phyloP scores from a whole-genome alignment of 306 rosid genomes.

The Acacia crassicarpa region DNA sequence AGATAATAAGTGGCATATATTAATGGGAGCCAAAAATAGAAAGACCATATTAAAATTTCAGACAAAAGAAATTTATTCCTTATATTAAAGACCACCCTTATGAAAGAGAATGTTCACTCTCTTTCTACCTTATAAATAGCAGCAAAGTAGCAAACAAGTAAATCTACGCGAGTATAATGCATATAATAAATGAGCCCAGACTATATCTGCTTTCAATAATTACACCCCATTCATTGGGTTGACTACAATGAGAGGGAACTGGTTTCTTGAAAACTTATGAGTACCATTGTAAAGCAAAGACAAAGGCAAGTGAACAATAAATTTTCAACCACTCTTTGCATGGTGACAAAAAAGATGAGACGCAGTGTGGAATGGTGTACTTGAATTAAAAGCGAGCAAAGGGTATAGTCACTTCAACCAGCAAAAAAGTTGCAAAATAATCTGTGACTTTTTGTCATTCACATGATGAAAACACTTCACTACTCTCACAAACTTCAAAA shows the following conservation, averaged over 20 bases:
- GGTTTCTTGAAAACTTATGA: neutral
- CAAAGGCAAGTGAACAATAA: neutral
- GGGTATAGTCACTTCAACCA: constrained; percentile 1
- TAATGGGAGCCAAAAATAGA: too few relatives aligned
- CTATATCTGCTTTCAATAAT: neutral
- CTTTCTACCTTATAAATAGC: neutral
- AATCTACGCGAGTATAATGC: too few relatives aligned
- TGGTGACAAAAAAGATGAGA: neutral
- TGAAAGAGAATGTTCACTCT: too few relatives aligned
- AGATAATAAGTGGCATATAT: too few relatives aligned
- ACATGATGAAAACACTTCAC: neutral
- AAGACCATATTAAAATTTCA: too few relatives aligned
- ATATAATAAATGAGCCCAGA: neutral
- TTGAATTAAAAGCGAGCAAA: neutral
- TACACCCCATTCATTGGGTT: neutral
- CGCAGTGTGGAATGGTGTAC: neutral
- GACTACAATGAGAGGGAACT: neutral
- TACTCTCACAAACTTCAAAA: neutral
- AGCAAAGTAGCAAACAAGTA: neutral
- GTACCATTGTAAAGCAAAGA: neutral
- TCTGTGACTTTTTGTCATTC: neutral
- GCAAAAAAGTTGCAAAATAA: neutral
- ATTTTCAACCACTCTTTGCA: neutral
- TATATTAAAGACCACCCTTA: too few relatives aligned
- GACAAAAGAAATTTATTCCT: too few relatives aligned